These are phyloP conservation scores for Tulasnella sp. DNA, from an alignment of 768 basidiomycete genomes.

Conservation along the genomic window DNA sequence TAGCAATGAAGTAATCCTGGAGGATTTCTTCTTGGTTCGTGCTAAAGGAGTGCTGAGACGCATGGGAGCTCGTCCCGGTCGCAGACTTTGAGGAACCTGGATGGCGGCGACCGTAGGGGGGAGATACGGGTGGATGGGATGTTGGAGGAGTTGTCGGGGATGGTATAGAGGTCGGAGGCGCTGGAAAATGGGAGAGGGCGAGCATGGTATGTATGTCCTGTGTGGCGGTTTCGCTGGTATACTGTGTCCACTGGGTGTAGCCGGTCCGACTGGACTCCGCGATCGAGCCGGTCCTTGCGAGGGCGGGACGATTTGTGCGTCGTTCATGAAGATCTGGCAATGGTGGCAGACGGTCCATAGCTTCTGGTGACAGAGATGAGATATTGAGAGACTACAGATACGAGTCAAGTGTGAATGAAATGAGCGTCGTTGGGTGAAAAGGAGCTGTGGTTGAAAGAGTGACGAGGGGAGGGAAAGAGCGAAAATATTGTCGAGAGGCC, in stretches of 20 bases:
- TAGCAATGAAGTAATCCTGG: conserved; percentile 8
- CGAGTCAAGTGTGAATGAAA: neutral
- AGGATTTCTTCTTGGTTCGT: conserved; percentile 10
- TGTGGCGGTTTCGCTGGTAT: neutral
- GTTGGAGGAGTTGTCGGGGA: neutral
- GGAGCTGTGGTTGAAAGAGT: neutral
- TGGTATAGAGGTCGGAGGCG: neutral
- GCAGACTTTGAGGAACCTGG: neutral
- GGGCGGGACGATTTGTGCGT: neutral
- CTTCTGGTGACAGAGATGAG: neutral
- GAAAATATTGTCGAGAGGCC: neutral
- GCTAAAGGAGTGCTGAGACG: neutral
- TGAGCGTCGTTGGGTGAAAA: neutral
- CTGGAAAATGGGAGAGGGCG: conserved; percentile 1
- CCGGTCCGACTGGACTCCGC: neutral
- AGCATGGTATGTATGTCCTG: conserved; percentile 8
- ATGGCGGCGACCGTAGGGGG: neutral
- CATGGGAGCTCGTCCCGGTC: neutral
- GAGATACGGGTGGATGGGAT: neutral
- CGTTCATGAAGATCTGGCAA: neutral
- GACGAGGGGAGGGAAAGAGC: neutral
- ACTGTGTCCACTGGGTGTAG: neutral
- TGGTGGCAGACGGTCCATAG: neutral
- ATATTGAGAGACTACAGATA: neutral
- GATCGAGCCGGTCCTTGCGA: neutral